Conservation (phyloP, 2,329 filamentous ascomycete species). For the Orbilia javanica region DNA sequence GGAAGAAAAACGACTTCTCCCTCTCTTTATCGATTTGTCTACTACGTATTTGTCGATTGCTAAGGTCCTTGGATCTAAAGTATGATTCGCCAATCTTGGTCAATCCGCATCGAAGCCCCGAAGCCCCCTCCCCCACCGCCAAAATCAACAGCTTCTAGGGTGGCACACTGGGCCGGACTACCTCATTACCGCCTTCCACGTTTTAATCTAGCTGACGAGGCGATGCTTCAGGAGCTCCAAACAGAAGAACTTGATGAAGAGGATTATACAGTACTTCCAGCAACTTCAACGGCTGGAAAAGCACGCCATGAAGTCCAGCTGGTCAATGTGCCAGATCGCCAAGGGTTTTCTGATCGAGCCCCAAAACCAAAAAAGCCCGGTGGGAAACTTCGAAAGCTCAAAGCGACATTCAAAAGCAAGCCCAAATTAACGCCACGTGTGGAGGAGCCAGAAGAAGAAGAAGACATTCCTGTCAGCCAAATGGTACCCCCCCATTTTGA, state of each 20-base stretch:
- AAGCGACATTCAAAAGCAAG: slow-evolving; percentile 16
- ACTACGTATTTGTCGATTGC: background rate
- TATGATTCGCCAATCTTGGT: slow-evolving; percentile 55
- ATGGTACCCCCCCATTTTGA: slow-evolving; percentile 45
- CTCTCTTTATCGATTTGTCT: background rate
- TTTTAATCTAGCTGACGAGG: slow-evolving; percentile 52
- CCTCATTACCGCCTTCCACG: slow-evolving; percentile 54
- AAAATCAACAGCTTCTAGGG: slow-evolving; percentile 30
- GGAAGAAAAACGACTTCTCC: background rate
- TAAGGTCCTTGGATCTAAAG: slow-evolving; percentile 9
- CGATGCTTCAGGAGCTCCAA: slow-evolving; percentile 53
- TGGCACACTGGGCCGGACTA: slow-evolving; percentile 55
- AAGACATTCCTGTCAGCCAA: slow-evolving; percentile 30
- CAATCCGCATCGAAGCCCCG: slow-evolving; percentile 51
- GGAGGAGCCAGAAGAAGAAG: background rate
- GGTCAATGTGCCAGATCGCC: slow-evolving; percentile 35
- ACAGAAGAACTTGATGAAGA: slow-evolving; percentile 48
- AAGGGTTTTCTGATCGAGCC: slow-evolving; percentile 36
- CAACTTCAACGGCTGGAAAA: slow-evolving; percentile 39
- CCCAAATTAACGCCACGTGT: background rate
- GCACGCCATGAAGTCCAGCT: slow-evolving; percentile 33
- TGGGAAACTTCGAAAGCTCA: slow-evolving; percentile 44
- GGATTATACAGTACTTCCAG: slow-evolving; percentile 43
- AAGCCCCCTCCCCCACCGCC: slow-evolving; percentile 42
- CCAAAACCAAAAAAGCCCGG: slow-evolving; percentile 22